phyloP scores from a whole-genome alignment of 495 filamentous ascomycete genomes.

The Xylaria curta region DNA sequence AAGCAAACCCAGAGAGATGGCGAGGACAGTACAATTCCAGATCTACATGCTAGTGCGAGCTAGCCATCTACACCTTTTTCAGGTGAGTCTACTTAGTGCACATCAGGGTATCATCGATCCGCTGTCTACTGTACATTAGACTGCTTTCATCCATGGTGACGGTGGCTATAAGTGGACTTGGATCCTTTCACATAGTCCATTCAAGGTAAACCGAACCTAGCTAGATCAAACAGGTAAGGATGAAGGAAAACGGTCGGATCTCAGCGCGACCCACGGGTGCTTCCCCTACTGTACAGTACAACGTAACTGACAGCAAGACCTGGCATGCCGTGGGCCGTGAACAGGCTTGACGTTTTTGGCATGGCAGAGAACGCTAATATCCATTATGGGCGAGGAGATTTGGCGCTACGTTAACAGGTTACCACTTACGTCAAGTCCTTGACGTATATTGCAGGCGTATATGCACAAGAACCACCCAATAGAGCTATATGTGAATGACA shows the following conservation, averaged over 20 bases:
- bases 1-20: not conserved
- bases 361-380: conserved; percentile 12
- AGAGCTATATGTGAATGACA: not conserved
- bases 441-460: conserved; percentile 19
- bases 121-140: conserved; percentile 15
- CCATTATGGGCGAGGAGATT: conserved; percentile 1
- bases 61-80: not conserved
- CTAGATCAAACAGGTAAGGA: not conserved
- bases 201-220: not conserved
- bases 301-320: too few species aligned
- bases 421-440: conserved; percentile 16
- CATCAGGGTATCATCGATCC: conserved; percentile 6
- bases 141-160: not conserved
- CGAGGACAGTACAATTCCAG: too few species aligned
- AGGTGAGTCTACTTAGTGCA: not conserved
- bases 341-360: not conserved
- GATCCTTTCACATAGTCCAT: not conserved
- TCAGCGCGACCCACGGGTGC: not conserved
- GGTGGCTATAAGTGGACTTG: not conserved
- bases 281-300: not conserved
- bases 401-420: conserved; percentile 4
- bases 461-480: not conserved
- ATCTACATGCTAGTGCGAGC: not conserved
- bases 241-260: conserved; percentile 21
- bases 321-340: not conserved